A percentile compares a stretch with the other conserved stretches of the same genome.
Conservation (phyloP, 2,329 filamentous ascomycete genomes). For the Hypoxylon sp. region DNA sequence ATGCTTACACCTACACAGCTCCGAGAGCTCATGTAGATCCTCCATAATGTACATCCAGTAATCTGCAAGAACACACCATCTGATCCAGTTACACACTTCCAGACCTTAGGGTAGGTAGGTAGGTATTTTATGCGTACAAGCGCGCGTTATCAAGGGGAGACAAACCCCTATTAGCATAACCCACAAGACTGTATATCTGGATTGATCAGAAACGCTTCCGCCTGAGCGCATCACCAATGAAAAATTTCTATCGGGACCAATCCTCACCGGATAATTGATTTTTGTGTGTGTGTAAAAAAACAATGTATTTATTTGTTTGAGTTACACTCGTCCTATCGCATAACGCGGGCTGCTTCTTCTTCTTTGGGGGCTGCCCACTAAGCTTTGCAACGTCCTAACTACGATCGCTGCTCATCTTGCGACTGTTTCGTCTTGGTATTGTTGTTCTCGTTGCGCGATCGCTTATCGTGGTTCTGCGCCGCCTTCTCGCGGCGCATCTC, state of each 20-base stretch:
- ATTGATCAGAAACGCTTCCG: conserved; percentile 36
- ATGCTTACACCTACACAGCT: conserved; percentile 4
- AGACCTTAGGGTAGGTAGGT: not conserved
- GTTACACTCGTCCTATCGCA: conserved; percentile 32
- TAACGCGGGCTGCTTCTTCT: conserved; percentile 2
- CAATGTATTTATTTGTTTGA: conserved; percentile 29
- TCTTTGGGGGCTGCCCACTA: not conserved
- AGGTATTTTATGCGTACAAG: conserved; percentile 9
- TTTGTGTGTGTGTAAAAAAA: conserved; percentile 18
- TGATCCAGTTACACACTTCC: conserved; percentile 10
- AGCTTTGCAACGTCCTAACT: conserved; percentile 31
- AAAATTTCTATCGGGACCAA: conserved; percentile 13
- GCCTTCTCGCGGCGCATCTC: conserved; percentile 91
- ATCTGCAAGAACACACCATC: conserved; percentile 6
- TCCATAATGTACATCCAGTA: conserved; percentile 23
- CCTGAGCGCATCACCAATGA: conserved; percentile 18
- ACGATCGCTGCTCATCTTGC: conserved; percentile 54
- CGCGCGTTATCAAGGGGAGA: conserved; percentile 8
- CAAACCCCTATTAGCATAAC: conserved; percentile 16
- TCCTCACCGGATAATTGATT: conserved; percentile 33
- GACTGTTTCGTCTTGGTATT: conserved; percentile 43
- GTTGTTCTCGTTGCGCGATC: conserved; percentile 51
- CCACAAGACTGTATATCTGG: conserved; percentile 26
- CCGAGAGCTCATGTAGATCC: conserved; percentile 20
- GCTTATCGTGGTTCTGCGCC: conserved; percentile 60